phyloP scores from a whole-genome alignment of 108 stramenopile species.

The Cyclostephanos invisitatus region DNA sequence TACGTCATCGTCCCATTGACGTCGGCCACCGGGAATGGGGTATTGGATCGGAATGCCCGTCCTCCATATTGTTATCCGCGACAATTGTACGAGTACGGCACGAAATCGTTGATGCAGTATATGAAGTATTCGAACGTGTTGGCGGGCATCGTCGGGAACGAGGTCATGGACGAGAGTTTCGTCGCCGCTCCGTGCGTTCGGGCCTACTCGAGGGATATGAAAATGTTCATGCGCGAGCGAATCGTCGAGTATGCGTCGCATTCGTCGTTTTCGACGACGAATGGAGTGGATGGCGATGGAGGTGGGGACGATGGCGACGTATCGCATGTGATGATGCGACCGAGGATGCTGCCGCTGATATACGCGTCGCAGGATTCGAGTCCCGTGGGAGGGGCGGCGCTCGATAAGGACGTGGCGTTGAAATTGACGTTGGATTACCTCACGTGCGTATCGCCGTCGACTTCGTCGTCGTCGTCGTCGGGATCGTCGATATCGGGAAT shows the following conservation, averaged over 20 bases:
- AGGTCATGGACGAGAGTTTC: constrained; percentile 65
- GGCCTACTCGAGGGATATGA: constrained; percentile 56
- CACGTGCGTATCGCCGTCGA: constrained; percentile 34
- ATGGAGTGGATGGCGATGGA: neutral
- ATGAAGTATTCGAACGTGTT: constrained; percentile 58
- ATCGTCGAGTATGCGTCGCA: neutral
- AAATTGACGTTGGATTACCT: constrained; percentile 59
- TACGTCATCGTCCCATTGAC: constrained; percentile 73
- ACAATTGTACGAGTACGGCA: constrained; percentile 52
- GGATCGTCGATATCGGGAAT: constrained; percentile 9
- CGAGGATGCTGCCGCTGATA: constrained; percentile 39
- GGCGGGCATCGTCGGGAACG: constrained; percentile 65
- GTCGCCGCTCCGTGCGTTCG: constrained; percentile 63
- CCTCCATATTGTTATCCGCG: constrained; percentile 56
- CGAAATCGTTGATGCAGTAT: constrained; percentile 25
- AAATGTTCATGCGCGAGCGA: constrained; percentile 19
- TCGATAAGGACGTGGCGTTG: constrained; percentile 37
- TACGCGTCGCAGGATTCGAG: constrained; percentile 63
- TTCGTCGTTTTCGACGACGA: too few species aligned
- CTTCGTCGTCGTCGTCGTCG: constrained; percentile 19
- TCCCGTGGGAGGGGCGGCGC: constrained; percentile 35
- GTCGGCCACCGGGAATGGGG: constrained; percentile 39
- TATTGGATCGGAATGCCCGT: constrained; percentile 44
- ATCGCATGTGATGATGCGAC: constrained; percentile 4
- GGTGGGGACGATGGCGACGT: neutral